Conservation (phyloP, 139 green algal species). For the Deuterostichococcus epilithicus region DNA sequence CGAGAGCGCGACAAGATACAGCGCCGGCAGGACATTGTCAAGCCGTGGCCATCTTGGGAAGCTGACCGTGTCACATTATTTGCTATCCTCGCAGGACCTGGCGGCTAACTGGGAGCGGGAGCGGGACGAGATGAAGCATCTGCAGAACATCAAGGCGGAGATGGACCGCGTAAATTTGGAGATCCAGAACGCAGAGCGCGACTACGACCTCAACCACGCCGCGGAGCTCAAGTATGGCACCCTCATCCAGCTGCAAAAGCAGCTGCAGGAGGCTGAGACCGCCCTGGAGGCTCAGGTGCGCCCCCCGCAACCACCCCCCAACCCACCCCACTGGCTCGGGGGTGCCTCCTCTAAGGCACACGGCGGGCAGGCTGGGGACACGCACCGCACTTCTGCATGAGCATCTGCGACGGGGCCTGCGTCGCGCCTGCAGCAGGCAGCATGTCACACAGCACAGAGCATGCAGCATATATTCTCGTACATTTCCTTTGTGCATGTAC, state of each 20-base stretch:
- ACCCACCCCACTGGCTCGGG: too few species aligned
- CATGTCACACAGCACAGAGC: too few species aligned
- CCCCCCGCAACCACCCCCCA: too few species aligned
- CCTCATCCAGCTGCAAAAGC: conserved; percentile 83
- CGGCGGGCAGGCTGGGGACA: too few species aligned
- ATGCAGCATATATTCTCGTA: too few species aligned
- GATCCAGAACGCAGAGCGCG: conserved; percentile 78
- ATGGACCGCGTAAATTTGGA: conserved; percentile 83
- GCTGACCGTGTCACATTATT: too few species aligned
- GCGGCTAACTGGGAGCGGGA: background rate
- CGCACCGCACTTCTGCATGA: too few species aligned
- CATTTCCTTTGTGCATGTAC: too few species aligned
- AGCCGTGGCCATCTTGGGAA: too few species aligned
- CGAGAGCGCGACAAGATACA: conserved; percentile 55
- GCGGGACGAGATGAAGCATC: conserved; percentile 61
- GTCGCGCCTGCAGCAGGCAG: too few species aligned
- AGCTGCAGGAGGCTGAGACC: conserved; percentile 72
- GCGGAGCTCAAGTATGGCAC: conserved; percentile 98
- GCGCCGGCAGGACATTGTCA: conserved; percentile 69
- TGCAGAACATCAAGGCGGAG: conserved; percentile 89
- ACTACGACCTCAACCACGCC: conserved; percentile 93
- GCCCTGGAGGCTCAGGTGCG: conserved; percentile 28
- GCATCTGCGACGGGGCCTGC: too few species aligned
- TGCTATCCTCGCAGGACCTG: background rate
- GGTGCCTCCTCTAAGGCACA: too few species aligned